These are phyloP conservation scores for Neurospora sublineolata DNA, from an alignment of 495 filamentous ascomycete species.

Conservation along the genomic window DNA sequence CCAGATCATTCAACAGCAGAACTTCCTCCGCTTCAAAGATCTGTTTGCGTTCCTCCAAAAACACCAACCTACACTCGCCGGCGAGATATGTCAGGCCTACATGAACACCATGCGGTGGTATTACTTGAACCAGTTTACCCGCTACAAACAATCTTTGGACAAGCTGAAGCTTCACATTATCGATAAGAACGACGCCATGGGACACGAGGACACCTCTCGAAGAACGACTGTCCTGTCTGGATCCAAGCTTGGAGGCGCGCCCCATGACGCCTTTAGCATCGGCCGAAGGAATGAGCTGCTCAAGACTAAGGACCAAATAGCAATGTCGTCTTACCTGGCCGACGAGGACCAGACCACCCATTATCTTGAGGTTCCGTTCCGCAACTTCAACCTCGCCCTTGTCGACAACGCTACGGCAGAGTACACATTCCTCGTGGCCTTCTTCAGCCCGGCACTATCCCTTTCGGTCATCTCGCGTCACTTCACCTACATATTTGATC, in stretches of 20 bases:
- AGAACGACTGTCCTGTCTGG: constrained; percentile 39
- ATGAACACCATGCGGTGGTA: constrained; percentile 99
- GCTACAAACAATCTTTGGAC: constrained; percentile 71
- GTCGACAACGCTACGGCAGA: constrained; percentile 91
- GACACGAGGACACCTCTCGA: constrained; percentile 57
- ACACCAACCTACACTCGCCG: constrained; percentile 65
- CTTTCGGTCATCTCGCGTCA: constrained; percentile 48
- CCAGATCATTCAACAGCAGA: constrained; percentile 86
- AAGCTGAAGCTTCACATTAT: constrained; percentile 73
- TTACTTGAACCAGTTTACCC: constrained; percentile 80
- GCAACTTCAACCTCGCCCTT: constrained; percentile 86
- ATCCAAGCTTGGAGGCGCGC: constrained; percentile 41
- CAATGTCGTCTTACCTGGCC: constrained; percentile 68
- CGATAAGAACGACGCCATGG: constrained; percentile 77
- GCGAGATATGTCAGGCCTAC: constrained; percentile 86
- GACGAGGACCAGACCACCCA: constrained; percentile 79
- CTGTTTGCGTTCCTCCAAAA: constrained; percentile 72
- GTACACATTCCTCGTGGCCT: constrained; percentile 83
- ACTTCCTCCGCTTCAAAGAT: constrained; percentile 77
- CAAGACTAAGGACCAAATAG: constrained; percentile 53
- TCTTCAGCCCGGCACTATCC: constrained; percentile 58
- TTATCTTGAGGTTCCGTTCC: constrained; percentile 80
- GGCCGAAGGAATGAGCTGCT: constrained; percentile 76
- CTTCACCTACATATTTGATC: constrained; percentile 73
- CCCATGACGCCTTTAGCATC: constrained; percentile 79